A percentile compares a stretch with the other conserved stretches of the same genome.
phyloP scores from a whole-genome alignment of 202 grass and related monocot species.

The Saccharum hybrid region DNA sequence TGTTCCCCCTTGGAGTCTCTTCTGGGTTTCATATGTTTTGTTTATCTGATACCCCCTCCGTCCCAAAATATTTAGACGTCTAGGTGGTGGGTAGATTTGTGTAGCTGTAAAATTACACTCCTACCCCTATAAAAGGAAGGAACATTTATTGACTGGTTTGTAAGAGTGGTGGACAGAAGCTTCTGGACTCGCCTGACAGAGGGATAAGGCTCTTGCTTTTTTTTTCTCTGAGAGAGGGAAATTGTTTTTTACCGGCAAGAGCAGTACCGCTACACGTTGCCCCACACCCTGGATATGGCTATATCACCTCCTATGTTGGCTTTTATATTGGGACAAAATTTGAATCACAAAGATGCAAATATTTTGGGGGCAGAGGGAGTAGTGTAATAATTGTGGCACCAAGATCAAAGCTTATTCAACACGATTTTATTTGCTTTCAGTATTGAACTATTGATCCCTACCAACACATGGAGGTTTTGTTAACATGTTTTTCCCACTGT shows the following conservation, averaged over 20 bases:
- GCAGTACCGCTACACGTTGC: not conserved
- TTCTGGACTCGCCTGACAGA: not conserved
- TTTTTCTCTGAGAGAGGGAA: not conserved
- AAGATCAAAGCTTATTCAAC: not conserved
- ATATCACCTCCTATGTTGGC: not conserved
- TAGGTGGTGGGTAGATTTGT: not conserved
- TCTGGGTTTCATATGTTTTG: conserved; percentile 23
- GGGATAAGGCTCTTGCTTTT: not conserved
- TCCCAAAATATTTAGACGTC: not conserved
- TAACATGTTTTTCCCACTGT: conserved; percentile 29
- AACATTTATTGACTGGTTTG: not conserved
- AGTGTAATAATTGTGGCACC: conserved; percentile 9
- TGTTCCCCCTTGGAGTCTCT: conserved; percentile 25
- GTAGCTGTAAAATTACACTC: not conserved
- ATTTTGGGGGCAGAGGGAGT: not conserved
- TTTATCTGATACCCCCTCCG: conserved; percentile 18
- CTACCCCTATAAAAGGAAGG: not conserved
- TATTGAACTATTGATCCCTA: conserved; percentile 22
- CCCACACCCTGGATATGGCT: not conserved
- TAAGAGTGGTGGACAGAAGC: not conserved
- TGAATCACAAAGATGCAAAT: too few relatives aligned
- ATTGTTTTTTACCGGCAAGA: not conserved
- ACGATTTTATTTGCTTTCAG: conserved; percentile 35
- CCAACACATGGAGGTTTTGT: conserved; percentile 6
- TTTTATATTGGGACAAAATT: too few relatives aligned